A percentile compares a stretch with the other conserved stretches of the same genome.
Evolutionary conservation across 371 early-diverging fungal species (phyloP).

Genomic region (Nematocida ausubeli): DNA sequence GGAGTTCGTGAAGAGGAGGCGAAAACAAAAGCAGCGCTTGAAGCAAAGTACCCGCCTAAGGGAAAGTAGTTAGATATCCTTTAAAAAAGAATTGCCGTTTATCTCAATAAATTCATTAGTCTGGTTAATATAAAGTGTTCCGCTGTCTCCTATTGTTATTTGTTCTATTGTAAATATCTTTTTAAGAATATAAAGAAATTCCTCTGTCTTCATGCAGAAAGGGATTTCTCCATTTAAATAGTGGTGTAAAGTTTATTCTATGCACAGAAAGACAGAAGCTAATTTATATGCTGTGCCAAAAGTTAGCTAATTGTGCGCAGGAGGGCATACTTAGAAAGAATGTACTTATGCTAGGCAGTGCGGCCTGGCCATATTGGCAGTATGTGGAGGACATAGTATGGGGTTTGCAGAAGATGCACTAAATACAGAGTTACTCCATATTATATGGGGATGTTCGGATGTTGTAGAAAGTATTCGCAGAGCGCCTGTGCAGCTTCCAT

Average conservation of each 20-base stretch:
- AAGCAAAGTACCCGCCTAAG: conserved; percentile 29
- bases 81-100: neutral
- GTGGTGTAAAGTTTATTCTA: neutral
- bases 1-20: conserved; percentile 61
- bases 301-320: no score
- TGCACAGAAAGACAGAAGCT: no score
- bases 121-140: conserved; percentile 14
- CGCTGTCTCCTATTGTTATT: conserved; percentile 47
- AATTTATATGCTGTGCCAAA: no score
- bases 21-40: conserved; percentile 28
- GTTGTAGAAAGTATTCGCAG: conserved; percentile 2
- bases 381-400: no score
- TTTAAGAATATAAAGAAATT: conserved; percentile 21
- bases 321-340: no score
- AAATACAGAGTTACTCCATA: neutral
- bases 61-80: neutral
- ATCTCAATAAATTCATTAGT: conserved; percentile 3
- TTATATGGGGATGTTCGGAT: conserved; percentile 6
- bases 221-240: neutral
- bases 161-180: conserved; percentile 34
- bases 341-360: no score
- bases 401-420: no score
- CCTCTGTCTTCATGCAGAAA: neutral
- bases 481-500: neutral
- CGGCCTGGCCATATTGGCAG: no score